Percentiles rank a stretch among this genome's conserved stretches.
Conservation (phyloP, 331 rosid genomes). For the Erythrophleum ivorense region DNA sequence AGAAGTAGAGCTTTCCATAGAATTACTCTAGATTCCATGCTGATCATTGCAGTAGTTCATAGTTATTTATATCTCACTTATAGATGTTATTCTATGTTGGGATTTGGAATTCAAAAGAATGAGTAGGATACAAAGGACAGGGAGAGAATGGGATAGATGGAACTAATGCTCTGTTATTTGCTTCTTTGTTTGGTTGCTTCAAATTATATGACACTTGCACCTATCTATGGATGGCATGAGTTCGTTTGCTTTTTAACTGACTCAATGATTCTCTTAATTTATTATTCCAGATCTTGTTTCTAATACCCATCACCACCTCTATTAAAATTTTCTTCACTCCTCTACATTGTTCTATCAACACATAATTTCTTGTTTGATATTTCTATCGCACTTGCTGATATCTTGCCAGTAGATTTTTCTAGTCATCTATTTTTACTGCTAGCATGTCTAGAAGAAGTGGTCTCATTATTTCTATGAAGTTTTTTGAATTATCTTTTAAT, state of each 20-base stretch:
- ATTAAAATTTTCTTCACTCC: background rate
- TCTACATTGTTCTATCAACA: background rate
- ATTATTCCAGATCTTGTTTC: background rate
- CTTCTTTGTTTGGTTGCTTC: background rate
- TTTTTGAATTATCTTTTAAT: too few relatives aligned
- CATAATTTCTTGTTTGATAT: background rate
- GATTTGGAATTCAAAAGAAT: background rate
- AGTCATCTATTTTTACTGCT: too few relatives aligned
- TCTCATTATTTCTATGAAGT: too few relatives aligned
- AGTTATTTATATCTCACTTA: constrained; percentile 13
- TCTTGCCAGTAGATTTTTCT: too few relatives aligned
- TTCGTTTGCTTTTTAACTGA: background rate
- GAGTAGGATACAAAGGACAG: background rate
- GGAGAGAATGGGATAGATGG: background rate
- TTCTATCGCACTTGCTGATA: background rate
- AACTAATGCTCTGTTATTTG: background rate
- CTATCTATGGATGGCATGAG: background rate
- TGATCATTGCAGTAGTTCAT: background rate
- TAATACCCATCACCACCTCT: background rate
- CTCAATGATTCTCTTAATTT: background rate
- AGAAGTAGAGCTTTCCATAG: background rate
- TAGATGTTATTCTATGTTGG: constrained; percentile 4
- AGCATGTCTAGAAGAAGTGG: too few relatives aligned
- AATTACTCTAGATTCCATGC: background rate
- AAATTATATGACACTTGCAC: background rate